Conservation (phyloP, 176 grass and related monocot species). For the Triticum urartu region DNA sequence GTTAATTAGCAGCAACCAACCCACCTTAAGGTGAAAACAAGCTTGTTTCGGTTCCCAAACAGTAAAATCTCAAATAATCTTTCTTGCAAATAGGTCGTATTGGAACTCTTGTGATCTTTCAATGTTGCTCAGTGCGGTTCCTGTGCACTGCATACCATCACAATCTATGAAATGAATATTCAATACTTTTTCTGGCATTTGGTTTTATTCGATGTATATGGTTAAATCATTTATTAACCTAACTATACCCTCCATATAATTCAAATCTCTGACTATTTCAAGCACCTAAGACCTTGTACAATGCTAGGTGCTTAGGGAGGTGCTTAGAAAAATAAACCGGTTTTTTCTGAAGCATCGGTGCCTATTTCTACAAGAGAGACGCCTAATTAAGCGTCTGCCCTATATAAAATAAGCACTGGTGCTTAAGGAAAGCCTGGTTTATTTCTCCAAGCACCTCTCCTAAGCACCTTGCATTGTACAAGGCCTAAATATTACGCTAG, state of each 20-base stretch:
- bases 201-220: neutral
- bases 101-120: neutral
- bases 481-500: neutral
- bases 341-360: too few species aligned
- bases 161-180: neutral
- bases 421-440: too few species aligned
- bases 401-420: too few species aligned
- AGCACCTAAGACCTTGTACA: neutral
- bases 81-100: neutral
- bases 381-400: too few species aligned
- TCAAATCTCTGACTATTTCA: neutral
- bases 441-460: too few species aligned
- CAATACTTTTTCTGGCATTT: neutral
- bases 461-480: too few species aligned
- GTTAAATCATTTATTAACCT: neutral
- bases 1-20: neutral
- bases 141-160: neutral
- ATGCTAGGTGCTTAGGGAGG: too few species aligned
- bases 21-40: neutral
- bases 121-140: neutral
- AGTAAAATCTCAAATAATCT: neutral
- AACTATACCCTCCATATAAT: neutral
- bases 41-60: neutral
- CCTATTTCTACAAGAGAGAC: too few species aligned
- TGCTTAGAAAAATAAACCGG: too few species aligned